phyloP scores from a whole-genome alignment of 345 rosid genomes.

The Turritis glabra region DNA sequence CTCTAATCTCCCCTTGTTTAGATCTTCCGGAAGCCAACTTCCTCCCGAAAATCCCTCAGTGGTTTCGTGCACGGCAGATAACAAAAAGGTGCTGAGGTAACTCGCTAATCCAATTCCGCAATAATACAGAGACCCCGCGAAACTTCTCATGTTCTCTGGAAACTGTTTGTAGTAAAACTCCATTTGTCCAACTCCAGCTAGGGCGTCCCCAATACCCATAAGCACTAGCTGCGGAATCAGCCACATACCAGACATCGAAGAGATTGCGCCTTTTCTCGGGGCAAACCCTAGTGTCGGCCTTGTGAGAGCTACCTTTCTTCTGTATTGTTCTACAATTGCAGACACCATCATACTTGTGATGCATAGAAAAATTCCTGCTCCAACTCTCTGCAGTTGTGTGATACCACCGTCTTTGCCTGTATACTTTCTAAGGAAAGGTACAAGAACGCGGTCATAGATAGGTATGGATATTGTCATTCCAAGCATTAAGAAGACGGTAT shows the following conservation, averaged over 20 bases:
- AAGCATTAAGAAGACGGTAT: conserved; percentile 54
- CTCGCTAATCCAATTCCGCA: conserved; percentile 40
- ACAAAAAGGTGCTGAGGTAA: conserved; percentile 40
- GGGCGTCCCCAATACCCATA: conserved; percentile 38
- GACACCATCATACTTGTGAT: conserved; percentile 42
- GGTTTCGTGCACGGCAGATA: conserved; percentile 33
- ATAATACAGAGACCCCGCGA: conserved; percentile 39
- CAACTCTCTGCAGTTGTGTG: conserved; percentile 46
- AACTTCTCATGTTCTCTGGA: conserved; percentile 49
- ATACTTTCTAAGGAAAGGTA: conserved; percentile 45
- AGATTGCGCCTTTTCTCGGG: conserved; percentile 42
- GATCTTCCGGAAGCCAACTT: conserved; percentile 40
- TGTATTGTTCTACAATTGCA: conserved; percentile 36
- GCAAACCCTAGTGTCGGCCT: conserved; percentile 36
- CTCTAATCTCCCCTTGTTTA: conserved; percentile 39
- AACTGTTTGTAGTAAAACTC: conserved; percentile 49
- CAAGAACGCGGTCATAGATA: conserved; percentile 49
- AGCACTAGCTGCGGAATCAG: conserved; percentile 43
- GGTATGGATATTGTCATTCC: conserved; percentile 57
- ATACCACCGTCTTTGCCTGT: conserved; percentile 53
- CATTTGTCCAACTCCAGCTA: conserved; percentile 40
- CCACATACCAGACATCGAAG: conserved; percentile 43
- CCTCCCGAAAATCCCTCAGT: conserved; percentile 32
- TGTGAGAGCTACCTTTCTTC: conserved; percentile 36
- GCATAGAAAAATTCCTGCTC: conserved; percentile 42